These are phyloP conservation scores for Brasenia schreberi DNA, from an alignment of 164 flowering plant species.

Conservation along the genomic window DNA sequence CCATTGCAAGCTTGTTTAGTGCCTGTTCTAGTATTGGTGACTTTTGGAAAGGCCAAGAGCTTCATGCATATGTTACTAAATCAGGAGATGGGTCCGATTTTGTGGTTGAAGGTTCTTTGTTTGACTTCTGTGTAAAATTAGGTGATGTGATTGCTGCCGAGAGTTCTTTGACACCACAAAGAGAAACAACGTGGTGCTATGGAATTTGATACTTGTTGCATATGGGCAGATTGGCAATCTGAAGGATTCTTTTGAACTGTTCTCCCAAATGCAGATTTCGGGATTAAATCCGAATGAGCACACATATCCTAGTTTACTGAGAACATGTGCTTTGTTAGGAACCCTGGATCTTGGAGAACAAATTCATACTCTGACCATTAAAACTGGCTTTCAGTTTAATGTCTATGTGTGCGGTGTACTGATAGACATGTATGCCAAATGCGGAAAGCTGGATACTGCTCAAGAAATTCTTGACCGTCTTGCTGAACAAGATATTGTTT, in stretches of 20 bases:
- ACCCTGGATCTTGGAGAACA: slow-evolving; percentile 24
- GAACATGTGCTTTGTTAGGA: slow-evolving; percentile 18
- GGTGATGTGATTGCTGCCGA: slow-evolving; percentile 13
- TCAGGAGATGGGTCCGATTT: slow-evolving; percentile 13
- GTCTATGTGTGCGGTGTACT: slow-evolving; percentile 22
- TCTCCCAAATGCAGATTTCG: slow-evolving; percentile 14
- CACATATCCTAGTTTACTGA: slow-evolving; percentile 21
- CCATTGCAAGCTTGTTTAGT: slow-evolving; percentile 18
- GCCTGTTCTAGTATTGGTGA: slow-evolving; percentile 15
- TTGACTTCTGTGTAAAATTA: slow-evolving; percentile 20
- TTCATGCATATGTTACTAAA: slow-evolving; percentile 15
- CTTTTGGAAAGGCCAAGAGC: slow-evolving; percentile 12
- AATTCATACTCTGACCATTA: slow-evolving; percentile 16
- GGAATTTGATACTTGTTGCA: slow-evolving; percentile 25
- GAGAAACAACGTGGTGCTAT: slow-evolving; percentile 17
- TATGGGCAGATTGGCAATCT: slow-evolving; percentile 18
- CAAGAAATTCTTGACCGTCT: slow-evolving; percentile 15
- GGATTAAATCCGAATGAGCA: slow-evolving; percentile 17
- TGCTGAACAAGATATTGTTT: slow-evolving; percentile 16
- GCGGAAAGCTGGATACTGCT: slow-evolving; percentile 13
- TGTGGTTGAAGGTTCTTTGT: slow-evolving; percentile 20
- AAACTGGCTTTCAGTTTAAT: slow-evolving; percentile 18
- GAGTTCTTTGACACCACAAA: slow-evolving; percentile 10
- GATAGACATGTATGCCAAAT: slow-evolving; percentile 27
- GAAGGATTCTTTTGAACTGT: slow-evolving; percentile 11